Evolutionary conservation across 2,329 filamentous ascomycete species (phyloP).

Genomic region (Arthrocladium fulminans): DNA sequence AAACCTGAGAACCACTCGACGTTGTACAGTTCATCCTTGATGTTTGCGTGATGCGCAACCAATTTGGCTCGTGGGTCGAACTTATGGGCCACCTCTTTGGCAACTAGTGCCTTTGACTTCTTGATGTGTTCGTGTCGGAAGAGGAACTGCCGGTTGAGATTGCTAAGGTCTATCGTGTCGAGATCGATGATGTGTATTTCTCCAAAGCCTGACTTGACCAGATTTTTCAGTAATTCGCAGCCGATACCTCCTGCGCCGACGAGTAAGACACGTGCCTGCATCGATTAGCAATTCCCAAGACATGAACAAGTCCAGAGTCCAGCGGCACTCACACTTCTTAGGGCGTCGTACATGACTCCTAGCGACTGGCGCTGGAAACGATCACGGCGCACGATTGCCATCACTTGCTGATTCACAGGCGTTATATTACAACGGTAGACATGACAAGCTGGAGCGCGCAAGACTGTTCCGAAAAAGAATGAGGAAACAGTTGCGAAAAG

Average conservation of each 20-base stretch:
- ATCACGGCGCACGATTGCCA: slow-evolving; percentile 34
- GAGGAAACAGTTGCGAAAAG: slow-evolving; percentile 6
- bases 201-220: slow-evolving; percentile 83
- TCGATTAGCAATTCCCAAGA: slow-evolving; percentile 1
- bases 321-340: slow-evolving; percentile 64
- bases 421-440: slow-evolving; percentile 10
- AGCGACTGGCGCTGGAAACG: slow-evolving; percentile 53
- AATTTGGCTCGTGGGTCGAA: slow-evolving; percentile 88
- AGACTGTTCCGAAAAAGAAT: neutral
- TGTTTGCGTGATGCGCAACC: slow-evolving; percentile 84
- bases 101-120: slow-evolving; percentile 87
- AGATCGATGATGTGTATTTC: slow-evolving; percentile 93
- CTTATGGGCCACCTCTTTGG: slow-evolving; percentile 77
- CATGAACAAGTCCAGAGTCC: neutral
- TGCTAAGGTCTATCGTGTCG: slow-evolving; percentile 95
- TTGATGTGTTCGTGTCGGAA: slow-evolving; percentile 97
- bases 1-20: slow-evolving; percentile 80
- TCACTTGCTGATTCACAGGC: neutral
- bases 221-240: slow-evolving; percentile 94
- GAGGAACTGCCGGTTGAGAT: slow-evolving; percentile 93
- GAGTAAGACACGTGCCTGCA: slow-evolving; percentile 75
- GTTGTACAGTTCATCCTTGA: slow-evolving; percentile 81
- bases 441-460: neutral
- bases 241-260: slow-evolving; percentile 96
- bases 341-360: slow-evolving; percentile 54